Evolutionary conservation across 1,139 yeast species (phyloP).

Genomic region (Diutina siamensis): DNA sequence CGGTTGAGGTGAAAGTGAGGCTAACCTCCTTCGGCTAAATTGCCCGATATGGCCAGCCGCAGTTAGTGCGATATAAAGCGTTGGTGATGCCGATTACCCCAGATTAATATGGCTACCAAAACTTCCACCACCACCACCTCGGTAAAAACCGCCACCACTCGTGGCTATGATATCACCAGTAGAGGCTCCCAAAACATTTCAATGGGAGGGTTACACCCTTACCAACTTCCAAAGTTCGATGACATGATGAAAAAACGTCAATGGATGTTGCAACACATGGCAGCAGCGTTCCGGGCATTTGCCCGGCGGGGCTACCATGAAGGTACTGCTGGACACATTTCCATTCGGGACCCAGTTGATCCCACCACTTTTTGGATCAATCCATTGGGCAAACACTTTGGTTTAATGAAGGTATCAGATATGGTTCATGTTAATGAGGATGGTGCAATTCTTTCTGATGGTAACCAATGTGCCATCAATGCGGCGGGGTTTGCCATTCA

Average conservation of each 20-base stretch:
- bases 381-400: constrained; percentile 65
- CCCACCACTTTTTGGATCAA: constrained; percentile 70
- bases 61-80: not conserved
- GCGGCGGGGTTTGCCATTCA: constrained; percentile 79
- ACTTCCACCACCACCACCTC: not conserved
- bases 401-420: constrained; percentile 56
- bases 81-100: not conserved
- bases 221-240: constrained; percentile 38
- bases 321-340: constrained; percentile 75
- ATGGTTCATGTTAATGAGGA: constrained; percentile 67
- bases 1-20: too few species aligned
- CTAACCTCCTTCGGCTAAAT: too few species aligned
- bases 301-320: constrained; percentile 66
- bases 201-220: constrained; percentile 34
- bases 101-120: not conserved
- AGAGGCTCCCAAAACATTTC: constrained; percentile 7
- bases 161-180: constrained; percentile 3
- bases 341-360: constrained; percentile 67
- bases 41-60: not conserved
- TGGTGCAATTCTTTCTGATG: constrained; percentile 57
- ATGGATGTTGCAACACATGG: constrained; percentile 66
- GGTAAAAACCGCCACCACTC: not conserved
- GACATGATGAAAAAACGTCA: constrained; percentile 42
- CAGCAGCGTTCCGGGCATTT: constrained; percentile 71
- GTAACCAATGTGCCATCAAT: constrained; percentile 55